Percentiles rank a stretch among this genome's conserved stretches.
phyloP scores from a whole-genome alignment of 2,329 filamentous ascomycete genomes.

The Chaetomium olivaceum region DNA sequence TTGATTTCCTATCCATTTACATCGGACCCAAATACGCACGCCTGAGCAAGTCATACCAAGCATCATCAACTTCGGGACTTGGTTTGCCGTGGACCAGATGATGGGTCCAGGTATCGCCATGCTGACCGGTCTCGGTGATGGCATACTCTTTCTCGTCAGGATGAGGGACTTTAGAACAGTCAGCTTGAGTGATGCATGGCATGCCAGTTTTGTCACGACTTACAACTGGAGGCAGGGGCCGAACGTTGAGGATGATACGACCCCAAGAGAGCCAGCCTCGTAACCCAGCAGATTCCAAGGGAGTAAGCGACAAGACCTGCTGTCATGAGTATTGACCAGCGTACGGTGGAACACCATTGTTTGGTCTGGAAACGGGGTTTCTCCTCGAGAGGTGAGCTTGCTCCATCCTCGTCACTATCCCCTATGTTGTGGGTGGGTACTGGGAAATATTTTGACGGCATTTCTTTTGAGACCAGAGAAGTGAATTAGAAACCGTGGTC shows the following conservation, averaged over 20 bases:
- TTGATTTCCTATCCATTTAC: not conserved
- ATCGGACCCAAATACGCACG: not conserved
- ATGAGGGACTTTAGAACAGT: constrained; percentile 15
- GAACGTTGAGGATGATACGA: not conserved
- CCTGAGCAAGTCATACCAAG: constrained; percentile 16
- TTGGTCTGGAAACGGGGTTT: not conserved
- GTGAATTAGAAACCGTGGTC: not conserved
- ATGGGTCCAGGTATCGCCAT: constrained; percentile 1
- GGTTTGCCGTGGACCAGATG: constrained; percentile 17
- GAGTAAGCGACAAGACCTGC: constrained; percentile 7
- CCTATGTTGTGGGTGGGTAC: not conserved
- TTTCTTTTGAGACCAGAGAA: not conserved
- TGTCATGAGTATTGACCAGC: not conserved
- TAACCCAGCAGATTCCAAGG: constrained; percentile 3
- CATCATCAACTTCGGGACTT: constrained; percentile 17
- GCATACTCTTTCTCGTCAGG: constrained; percentile 18
- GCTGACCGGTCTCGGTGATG: constrained; percentile 13
- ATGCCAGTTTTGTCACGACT: not conserved
- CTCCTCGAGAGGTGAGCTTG: not conserved
- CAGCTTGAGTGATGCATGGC: not conserved
- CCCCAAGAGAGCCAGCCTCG: not conserved
- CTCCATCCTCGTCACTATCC: constrained; percentile 1
- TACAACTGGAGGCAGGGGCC: constrained; percentile 10
- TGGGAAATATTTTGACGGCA: not conserved
- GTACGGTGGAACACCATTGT: not conserved